Percentiles rank a stretch among this genome's conserved stretches.
Conservation (phyloP, 2,329 filamentous ascomycete species). For the Fusarium mexicanum region DNA sequence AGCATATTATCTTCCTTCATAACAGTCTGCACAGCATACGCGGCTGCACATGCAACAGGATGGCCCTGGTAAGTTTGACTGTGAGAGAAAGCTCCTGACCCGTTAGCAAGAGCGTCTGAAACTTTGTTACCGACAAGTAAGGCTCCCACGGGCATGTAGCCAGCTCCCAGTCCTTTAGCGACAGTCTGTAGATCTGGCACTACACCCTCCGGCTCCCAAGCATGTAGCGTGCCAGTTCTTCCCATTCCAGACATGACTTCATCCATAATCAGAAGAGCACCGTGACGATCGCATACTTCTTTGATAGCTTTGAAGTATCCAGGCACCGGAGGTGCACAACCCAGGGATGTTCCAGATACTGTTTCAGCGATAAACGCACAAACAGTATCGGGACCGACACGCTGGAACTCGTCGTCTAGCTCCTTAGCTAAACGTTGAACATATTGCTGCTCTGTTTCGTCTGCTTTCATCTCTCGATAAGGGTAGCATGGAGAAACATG, state of each 20-base stretch:
- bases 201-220: conserved; percentile 67
- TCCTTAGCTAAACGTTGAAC: conserved; percentile 22
- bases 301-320: conserved; percentile 65
- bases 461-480: conserved; percentile 35
- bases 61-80: conserved; percentile 65
- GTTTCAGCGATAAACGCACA: conserved; percentile 38
- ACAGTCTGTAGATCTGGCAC: conserved; percentile 72
- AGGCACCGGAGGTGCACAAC: conserved; percentile 18
- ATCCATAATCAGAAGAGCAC: conserved; percentile 64
- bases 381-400: conserved; percentile 24
- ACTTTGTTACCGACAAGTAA: conserved; percentile 20
- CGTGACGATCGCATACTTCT: conserved; percentile 63
- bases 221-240: conserved; percentile 68
- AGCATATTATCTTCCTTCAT: conserved; percentile 30
- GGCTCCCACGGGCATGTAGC: conserved; percentile 28
- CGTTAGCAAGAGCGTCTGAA: conserved; percentile 9
- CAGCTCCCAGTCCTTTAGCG: conserved; percentile 69
- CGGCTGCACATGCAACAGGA: conserved; percentile 52
- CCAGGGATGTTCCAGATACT: conserved; percentile 32
- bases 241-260: conserved; percentile 77
- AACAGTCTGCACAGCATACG: conserved; percentile 48
- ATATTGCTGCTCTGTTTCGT: conserved; percentile 42
- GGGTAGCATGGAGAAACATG: conserved; percentile 43
- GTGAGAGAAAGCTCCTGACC: conserved; percentile 57
- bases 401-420: conserved; percentile 27